These are phyloP conservation scores for Hypoxylon sp. DNA, from an alignment of 2,329 filamentous ascomycete genomes.

Conservation along the genomic window DNA sequence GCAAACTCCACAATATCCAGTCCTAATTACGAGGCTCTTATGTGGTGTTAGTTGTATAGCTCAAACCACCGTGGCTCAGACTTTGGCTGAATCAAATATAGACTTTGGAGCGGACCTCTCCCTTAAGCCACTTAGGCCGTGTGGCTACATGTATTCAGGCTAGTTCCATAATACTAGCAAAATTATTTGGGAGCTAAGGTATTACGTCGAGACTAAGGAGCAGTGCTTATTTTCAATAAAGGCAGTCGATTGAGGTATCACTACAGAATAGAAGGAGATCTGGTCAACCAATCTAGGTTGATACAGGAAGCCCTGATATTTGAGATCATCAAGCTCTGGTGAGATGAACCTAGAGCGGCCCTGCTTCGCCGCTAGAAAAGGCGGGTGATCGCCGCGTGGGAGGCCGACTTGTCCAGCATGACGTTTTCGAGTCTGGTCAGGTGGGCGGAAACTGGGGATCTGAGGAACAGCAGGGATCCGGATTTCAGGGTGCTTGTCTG, in stretches of 20 bases:
- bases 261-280: neutral
- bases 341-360: too few species aligned
- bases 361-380: too few species aligned
- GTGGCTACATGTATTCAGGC: neutral
- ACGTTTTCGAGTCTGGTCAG: conserved; percentile 20
- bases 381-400: conserved; percentile 30
- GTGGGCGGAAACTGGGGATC: neutral
- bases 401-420: conserved; percentile 17
- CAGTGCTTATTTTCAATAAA: neutral
- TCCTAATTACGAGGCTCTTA: neutral
- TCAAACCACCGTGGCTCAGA: neutral
- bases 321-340: too few species aligned
- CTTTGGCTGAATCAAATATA: neutral
- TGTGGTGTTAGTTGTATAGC: too few species aligned
- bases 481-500: neutral
- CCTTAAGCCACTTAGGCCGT: neutral
- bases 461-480: too few species aligned
- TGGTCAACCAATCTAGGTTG: neutral
- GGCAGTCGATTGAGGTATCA: neutral
- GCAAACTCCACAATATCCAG: neutral
- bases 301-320: neutral
- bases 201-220: neutral
- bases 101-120: neutral
- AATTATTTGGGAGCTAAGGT: neutral
- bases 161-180: neutral